phyloP scores from a whole-genome alignment of 73 alveolate genomes.

The Loxodes magnus region DNA sequence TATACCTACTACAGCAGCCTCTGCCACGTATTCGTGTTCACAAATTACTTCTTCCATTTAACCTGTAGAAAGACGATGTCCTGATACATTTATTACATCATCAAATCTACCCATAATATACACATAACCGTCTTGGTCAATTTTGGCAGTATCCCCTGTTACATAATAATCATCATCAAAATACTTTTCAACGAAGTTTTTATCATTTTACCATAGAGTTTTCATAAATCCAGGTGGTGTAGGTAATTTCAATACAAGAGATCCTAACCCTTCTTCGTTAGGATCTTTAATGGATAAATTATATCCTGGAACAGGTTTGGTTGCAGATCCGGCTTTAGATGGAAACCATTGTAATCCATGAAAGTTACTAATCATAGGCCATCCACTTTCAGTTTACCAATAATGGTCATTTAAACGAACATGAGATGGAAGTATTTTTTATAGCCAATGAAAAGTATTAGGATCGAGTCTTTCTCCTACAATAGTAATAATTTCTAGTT shows the following conservation, averaged over 20 bases:
- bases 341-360: slow-evolving; percentile 22
- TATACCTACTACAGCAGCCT: slow-evolving; percentile 73
- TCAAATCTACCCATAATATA: slow-evolving; percentile 84
- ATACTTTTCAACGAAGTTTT: too few species aligned
- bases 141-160: slow-evolving; percentile 73
- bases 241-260: too few species aligned
- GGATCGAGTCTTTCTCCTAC: slow-evolving; percentile 50
- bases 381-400: slow-evolving; percentile 99
- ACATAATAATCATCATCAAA: slow-evolving; percentile 36
- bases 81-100: slow-evolving; percentile 74
- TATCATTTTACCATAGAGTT: too few species aligned
- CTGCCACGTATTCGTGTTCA: slow-evolving; percentile 47
- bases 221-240: too few species aligned
- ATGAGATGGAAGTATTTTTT: slow-evolving; percentile 37
- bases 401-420: slow-evolving; percentile 88
- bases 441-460: slow-evolving; percentile 67
- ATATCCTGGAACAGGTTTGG: slow-evolving; percentile 29
- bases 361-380: slow-evolving; percentile 25
- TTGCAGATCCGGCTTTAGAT: slow-evolving; percentile 39
- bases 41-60: slow-evolving; percentile 60
- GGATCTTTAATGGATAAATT: too few species aligned
- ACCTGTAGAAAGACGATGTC: slow-evolving; percentile 78
- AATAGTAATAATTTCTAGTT: slow-evolving; percentile 25
- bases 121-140: slow-evolving; percentile 82
- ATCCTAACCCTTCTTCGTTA: too few species aligned